phyloP scores from a whole-genome alignment of 2,329 filamentous ascomycete genomes.

The Penicillium sp. region DNA sequence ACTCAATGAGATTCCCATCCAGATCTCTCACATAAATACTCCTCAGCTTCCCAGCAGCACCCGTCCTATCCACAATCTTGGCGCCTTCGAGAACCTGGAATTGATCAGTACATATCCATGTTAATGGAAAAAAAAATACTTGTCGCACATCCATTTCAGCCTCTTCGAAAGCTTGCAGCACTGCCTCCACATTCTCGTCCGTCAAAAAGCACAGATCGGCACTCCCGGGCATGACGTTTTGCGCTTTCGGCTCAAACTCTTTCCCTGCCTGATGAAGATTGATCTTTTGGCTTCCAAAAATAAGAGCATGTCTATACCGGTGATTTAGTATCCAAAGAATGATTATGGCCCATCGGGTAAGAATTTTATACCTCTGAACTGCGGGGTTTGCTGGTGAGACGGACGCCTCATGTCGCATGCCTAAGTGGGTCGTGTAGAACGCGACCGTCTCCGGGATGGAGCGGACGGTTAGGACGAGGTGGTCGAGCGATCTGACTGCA shows the following conservation, averaged over 20 bases:
- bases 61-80: constrained; percentile 55
- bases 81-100: constrained; percentile 48
- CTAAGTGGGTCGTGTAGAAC: constrained; percentile 58
- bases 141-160: constrained; percentile 42
- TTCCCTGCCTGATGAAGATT: constrained; percentile 60
- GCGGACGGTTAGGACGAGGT: constrained; percentile 60
- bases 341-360: background rate
- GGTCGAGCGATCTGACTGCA: constrained; percentile 53
- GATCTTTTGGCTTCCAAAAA: constrained; percentile 61
- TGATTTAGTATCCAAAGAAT: background rate
- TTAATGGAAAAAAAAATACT: rapidly evolving
- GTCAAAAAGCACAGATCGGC: constrained; percentile 62
- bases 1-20: constrained; percentile 64
- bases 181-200: constrained; percentile 49
- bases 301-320: constrained; percentile 51
- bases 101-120: constrained; percentile 3
- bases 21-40: constrained; percentile 63
- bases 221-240: constrained; percentile 54
- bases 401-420: constrained; percentile 59
- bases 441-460: constrained; percentile 50
- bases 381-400: constrained; percentile 39
- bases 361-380: constrained; percentile 19
- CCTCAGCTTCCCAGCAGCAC: constrained; percentile 54
- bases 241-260: constrained; percentile 62
- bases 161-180: constrained; percentile 44